Base-by-base conservation (phyloP, 2,329 filamentous ascomycete genomes). In the Calonectria fujianensis region DNA sequence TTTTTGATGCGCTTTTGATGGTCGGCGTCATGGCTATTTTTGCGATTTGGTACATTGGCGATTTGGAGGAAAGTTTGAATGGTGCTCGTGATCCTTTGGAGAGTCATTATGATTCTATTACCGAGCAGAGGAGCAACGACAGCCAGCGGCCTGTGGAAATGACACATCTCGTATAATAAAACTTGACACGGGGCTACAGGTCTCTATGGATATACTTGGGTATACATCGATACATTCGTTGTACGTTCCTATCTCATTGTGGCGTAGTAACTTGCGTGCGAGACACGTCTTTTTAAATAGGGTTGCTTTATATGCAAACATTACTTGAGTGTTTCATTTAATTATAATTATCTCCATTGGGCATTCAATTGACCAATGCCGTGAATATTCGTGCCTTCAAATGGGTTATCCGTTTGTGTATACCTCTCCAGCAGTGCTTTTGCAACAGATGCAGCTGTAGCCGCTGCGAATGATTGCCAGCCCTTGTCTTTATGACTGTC, bases 1-100 rank as follows among this genome's bases (percentile, higher is more conserved):
- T 84, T 8, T 83, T 85, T 37, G 84, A 85, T 72, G 80, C 81
- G 4, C 18, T 80, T 8, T 75, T 83, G 11, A 86, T 85, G 82
- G 51, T 14, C 3, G 27, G 14, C 9, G 51, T 54, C 14, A 54
- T 54, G 51, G 27, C 13, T 32, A 32, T 54, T 8, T 54, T 54
- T 24, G 24, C 31, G 2, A 24, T 32, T 32, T 54, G 51, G 51
- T 54, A 54, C 32, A 32, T 54, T 54, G 51, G 31, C 7, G 51
- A 32, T 14, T 14, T 54, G 14, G 45, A 48, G 45, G 20, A 24
- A 3, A 48, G 45, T 24, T n/a, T 48, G 3, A 48, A 48, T 11
- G n/a, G 45, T 2, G 18, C 9, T 24, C 45, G n/a, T n/a, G 20
- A 48, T 48, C n/a, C 45, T 48, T 13, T 48, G 45, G 8, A n/a